Conservation (phyloP, 2,329 filamentous ascomycete species). For the Alternaria atra region DNA sequence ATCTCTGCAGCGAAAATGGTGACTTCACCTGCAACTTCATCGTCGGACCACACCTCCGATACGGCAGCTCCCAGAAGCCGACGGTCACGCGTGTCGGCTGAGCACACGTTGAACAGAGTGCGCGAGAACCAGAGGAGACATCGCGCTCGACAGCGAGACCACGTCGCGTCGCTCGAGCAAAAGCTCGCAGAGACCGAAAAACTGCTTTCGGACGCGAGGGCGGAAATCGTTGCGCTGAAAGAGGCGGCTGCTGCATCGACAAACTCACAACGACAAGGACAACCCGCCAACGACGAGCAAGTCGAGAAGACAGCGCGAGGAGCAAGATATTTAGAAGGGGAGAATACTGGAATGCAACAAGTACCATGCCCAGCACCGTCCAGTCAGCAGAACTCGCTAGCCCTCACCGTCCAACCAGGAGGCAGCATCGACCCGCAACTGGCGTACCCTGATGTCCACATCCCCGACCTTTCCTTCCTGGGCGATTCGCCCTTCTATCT, state of each 20-base stretch:
- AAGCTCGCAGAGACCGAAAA: conserved; percentile 41
- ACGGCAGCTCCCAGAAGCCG: conserved; percentile 26
- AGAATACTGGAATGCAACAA: not conserved
- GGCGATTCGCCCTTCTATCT: conserved; percentile 3
- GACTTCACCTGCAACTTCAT: conserved; percentile 10
- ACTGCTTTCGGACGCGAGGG: conserved; percentile 34
- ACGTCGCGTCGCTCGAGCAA: conserved; percentile 53
- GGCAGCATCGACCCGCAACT: conserved; percentile 9
- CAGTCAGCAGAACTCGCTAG: conserved; percentile 4
- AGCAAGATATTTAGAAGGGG: not conserved
- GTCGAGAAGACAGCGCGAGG: not conserved
- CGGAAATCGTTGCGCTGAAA: conserved; percentile 39
- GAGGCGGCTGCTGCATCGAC: conserved; percentile 19
- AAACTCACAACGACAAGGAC: conserved; percentile 10
- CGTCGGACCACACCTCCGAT: conserved; percentile 24
- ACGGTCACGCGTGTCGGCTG: conserved; percentile 36
- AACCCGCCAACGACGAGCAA: not conserved
- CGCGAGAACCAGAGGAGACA: conserved; percentile 64
- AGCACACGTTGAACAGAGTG: conserved; percentile 53
- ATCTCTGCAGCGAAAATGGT: not conserved
- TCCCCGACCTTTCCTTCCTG: conserved; percentile 23
- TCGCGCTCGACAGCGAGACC: conserved; percentile 55
- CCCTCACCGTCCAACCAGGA: conserved; percentile 5
- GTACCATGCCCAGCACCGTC: not conserved
- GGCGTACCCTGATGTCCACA: conserved; percentile 15